Conservation (phyloP, 495 filamentous ascomycete genomes). For the Annulohypoxylon maeteangense region DNA sequence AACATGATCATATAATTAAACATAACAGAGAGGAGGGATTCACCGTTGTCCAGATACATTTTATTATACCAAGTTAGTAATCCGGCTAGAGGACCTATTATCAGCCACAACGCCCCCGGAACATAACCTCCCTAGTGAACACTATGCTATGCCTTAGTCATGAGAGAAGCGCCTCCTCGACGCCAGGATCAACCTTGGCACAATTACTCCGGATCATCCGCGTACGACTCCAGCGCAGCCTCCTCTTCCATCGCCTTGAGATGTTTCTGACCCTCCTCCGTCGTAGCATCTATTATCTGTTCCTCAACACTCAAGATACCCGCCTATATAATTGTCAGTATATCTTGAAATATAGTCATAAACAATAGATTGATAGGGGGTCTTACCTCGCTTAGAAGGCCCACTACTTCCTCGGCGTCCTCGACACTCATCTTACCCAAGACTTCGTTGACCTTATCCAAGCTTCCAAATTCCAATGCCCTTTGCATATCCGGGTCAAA, state of each 20-base stretch:
- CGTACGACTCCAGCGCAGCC: conserved; percentile 47
- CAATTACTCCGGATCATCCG: conserved; percentile 51
- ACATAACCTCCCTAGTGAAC: neutral
- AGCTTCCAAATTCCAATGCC: conserved; percentile 82
- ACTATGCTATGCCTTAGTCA: neutral
- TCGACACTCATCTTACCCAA: conserved; percentile 93
- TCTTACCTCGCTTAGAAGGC: conserved; percentile 77
- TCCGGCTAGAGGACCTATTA: neutral
- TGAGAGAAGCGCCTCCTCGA: neutral
- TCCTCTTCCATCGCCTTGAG: conserved; percentile 79
- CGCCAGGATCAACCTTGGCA: neutral
- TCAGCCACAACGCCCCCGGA: neutral
- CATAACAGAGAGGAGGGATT: neutral
- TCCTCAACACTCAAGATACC: conserved; percentile 93
- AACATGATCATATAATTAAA: neutral
- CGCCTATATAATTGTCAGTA: conserved; percentile 57
- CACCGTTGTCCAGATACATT: neutral
- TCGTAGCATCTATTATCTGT: conserved; percentile 94
- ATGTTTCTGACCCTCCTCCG: conserved; percentile 84
- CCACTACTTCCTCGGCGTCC: conserved; percentile 92
- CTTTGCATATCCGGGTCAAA: conserved; percentile 84
- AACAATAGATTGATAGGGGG: neutral
- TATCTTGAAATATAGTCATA: neutral
- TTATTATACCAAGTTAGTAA: neutral
- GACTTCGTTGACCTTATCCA: conserved; percentile 97